A percentile compares a stretch with the other conserved stretches of the same genome.
These are phyloP conservation scores for Lepidium aucheri DNA, from an alignment of 345 rosid species.

Conservation along the genomic window DNA sequence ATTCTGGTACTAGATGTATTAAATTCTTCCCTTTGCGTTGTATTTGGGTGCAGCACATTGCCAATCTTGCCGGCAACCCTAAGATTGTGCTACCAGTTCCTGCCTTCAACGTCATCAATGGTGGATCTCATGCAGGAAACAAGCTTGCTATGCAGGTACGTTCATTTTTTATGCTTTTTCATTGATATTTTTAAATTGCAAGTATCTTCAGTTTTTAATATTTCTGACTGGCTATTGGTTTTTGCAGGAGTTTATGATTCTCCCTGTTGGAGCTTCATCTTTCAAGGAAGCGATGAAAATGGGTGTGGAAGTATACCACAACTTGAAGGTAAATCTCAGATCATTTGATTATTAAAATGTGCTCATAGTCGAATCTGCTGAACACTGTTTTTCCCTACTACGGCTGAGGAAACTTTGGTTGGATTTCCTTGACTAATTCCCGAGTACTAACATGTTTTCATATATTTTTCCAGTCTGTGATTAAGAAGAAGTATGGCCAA, in stretches of 20 bases:
- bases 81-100: slow-evolving; percentile 90
- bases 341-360: neutral
- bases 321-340: slow-evolving; percentile 55
- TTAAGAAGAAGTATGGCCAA: slow-evolving; percentile 80
- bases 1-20: neutral
- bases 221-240: neutral
- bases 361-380: neutral
- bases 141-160: slow-evolving; percentile 95
- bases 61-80: slow-evolving; percentile 88
- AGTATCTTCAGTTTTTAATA: neutral
- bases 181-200: neutral
- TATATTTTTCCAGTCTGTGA: slow-evolving; percentile 16
- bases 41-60: slow-evolving; percentile 44
- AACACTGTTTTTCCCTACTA: neutral
- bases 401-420: neutral
- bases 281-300: slow-evolving; percentile 99
- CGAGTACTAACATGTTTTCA: neutral
- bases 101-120: slow-evolving; percentile 97
- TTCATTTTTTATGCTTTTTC: neutral
- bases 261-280: slow-evolving; percentile 84
- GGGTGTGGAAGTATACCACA: slow-evolving; percentile 95
- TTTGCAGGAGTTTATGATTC: slow-evolving; percentile 92
- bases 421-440: neutral
- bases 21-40: neutral
- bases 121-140: slow-evolving; percentile 99